Evolutionary conservation across 352 stramenopile species (phyloP).

Genomic region (Pythium brachiatum): DNA sequence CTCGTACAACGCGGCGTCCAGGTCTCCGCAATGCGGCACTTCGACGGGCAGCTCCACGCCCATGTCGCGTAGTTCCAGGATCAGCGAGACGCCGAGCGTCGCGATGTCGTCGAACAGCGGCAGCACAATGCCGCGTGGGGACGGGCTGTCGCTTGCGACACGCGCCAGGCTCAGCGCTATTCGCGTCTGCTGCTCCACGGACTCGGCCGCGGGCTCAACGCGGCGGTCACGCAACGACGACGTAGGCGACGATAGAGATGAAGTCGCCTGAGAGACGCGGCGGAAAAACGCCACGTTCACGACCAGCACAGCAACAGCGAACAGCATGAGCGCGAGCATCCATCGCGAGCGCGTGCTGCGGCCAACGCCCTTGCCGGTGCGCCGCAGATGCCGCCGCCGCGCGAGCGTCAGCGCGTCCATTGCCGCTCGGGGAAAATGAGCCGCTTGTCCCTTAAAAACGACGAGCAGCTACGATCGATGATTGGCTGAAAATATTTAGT

Average conservation of each 20-base stretch:
- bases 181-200: slow-evolving; percentile 14
- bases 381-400: slow-evolving; percentile 11
- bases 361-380: background rate
- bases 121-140: slow-evolving; percentile 51
- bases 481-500: slow-evolving; percentile 13
- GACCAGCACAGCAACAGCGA: slow-evolving; percentile 2
- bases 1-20: slow-evolving; percentile 35
- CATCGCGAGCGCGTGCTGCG: background rate
- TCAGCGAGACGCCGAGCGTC: slow-evolving; percentile 51
- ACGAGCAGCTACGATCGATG: slow-evolving; percentile 8
- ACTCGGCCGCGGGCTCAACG: background rate
- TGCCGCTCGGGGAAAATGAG: background rate
- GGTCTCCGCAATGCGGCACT: slow-evolving; percentile 66
- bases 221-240: slow-evolving; percentile 26
- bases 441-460: background rate
- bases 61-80: slow-evolving; percentile 51
- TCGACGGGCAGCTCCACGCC: slow-evolving; percentile 58
- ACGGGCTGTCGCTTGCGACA: slow-evolving; percentile 27
- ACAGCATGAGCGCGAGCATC: slow-evolving; percentile 3
- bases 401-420: slow-evolving; percentile 6
- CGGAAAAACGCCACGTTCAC: slow-evolving; percentile 25
- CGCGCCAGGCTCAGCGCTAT: slow-evolving; percentile 10
- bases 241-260: slow-evolving; percentile 1
- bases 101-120: slow-evolving; percentile 67
- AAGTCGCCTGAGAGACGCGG: slow-evolving; percentile 16